Percentiles rank a stretch among this genome's conserved stretches.
These are phyloP conservation scores for Rhizomucor pusillus DNA, from an alignment of 371 early-diverging fungal genomes.

Conservation along the genomic window DNA sequence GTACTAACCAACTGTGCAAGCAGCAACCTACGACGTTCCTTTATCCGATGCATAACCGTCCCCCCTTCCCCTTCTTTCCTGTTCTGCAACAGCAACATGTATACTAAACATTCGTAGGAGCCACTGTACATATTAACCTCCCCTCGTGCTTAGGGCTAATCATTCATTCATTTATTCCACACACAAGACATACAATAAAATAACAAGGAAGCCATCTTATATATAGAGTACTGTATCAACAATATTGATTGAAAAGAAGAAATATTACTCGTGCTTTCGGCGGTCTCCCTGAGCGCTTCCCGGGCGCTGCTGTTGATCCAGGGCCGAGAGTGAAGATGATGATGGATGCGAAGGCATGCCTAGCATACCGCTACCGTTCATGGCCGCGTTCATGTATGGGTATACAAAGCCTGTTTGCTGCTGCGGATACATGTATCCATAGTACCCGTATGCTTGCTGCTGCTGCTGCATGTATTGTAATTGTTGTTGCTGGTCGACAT, in stretches of 20 bases:
- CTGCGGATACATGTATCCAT: slow-evolving; percentile 8
- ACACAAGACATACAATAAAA: not conserved
- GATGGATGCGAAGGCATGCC: slow-evolving; percentile 4
- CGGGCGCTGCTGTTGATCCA: slow-evolving; percentile 9
- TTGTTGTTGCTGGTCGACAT: not conserved
- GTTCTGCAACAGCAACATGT: too few species aligned
- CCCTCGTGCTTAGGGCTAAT: too few species aligned
- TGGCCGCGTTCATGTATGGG: slow-evolving; percentile 8
- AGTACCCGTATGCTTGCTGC: slow-evolving; percentile 6
- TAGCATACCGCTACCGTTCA: not conserved
- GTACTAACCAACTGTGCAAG: too few species aligned
- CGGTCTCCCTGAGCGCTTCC: slow-evolving; percentile 8
- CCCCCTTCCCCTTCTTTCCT: too few species aligned
- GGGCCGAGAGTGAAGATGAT: slow-evolving; percentile 4
- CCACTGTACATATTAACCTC: too few species aligned
- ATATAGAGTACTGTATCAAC: not conserved
- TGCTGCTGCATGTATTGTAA: slow-evolving; percentile 3
- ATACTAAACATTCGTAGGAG: too few species aligned
- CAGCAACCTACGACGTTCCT: too few species aligned
- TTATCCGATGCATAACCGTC: too few species aligned
- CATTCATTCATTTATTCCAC: too few species aligned
- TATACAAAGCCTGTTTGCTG: slow-evolving; percentile 7
- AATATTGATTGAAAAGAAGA: not conserved
- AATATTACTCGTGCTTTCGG: slow-evolving; percentile 4
- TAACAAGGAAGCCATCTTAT: not conserved